phyloP scores from a whole-genome alignment of 2,329 filamentous ascomycete species.

The Aspergillus flavus region DNA sequence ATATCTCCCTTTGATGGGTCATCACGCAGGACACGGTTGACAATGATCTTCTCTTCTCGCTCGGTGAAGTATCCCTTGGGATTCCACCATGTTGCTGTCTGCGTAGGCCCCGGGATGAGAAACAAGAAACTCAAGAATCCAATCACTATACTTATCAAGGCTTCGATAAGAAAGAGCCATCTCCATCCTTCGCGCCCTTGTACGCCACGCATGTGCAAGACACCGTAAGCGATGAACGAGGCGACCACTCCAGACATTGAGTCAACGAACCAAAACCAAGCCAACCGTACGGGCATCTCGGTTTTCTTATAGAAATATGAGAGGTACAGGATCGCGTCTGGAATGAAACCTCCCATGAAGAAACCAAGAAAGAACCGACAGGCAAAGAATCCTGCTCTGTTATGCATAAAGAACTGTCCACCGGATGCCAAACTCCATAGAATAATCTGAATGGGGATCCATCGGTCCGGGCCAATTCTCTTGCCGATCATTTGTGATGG shows the following conservation, averaged over 20 bases:
- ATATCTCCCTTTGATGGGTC: slow-evolving; percentile 42
- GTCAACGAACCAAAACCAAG: slow-evolving; percentile 42
- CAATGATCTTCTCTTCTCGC: slow-evolving; percentile 63
- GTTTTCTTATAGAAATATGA: slow-evolving; percentile 44
- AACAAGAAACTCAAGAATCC: slow-evolving; percentile 47
- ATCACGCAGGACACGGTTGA: slow-evolving; percentile 58
- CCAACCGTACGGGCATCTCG: slow-evolving; percentile 39
- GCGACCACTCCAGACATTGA: slow-evolving; percentile 36
- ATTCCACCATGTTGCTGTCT: slow-evolving; percentile 58
- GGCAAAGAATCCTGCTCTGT: slow-evolving; percentile 7
- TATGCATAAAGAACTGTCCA: slow-evolving; percentile 43
- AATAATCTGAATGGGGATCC: slow-evolving; percentile 11
- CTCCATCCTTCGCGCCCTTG: slow-evolving; percentile 47
- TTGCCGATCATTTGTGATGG: slow-evolving; percentile 13
- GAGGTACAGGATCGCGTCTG: slow-evolving; percentile 39
- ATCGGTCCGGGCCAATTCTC: slow-evolving; percentile 12
- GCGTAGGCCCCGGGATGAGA: slow-evolving; percentile 40
- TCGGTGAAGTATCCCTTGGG: slow-evolving; percentile 55
- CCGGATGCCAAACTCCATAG: slow-evolving; percentile 23
- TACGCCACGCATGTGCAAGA: slow-evolving; percentile 45
- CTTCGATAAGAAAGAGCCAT: slow-evolving; percentile 44
- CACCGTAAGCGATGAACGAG: slow-evolving; percentile 38
- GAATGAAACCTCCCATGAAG: slow-evolving; percentile 40
- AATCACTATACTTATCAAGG: slow-evolving; percentile 39
- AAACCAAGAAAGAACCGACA: slow-evolving; percentile 8